Evolutionary conservation across 148 eudicot genomes (phyloP).

Genomic region (Rhododendron molle): DNA sequence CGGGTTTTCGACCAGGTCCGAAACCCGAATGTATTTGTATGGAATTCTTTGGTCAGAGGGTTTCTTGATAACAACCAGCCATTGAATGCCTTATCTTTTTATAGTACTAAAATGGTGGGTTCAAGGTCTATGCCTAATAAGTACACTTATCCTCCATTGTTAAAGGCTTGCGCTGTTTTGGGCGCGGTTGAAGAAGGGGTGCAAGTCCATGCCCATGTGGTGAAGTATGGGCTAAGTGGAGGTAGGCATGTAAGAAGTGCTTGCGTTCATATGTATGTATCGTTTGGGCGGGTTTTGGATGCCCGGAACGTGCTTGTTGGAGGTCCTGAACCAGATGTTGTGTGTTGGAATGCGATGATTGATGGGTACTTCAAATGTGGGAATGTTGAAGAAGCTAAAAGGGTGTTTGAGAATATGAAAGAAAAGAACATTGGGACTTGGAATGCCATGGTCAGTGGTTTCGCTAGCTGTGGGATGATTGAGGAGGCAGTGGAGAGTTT

Average conservation of each 20-base stretch:
- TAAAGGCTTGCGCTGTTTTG: slow-evolving; percentile 28
- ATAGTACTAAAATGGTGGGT: slow-evolving; percentile 14
- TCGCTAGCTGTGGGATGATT: slow-evolving; percentile 23
- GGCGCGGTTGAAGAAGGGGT: slow-evolving; percentile 21
- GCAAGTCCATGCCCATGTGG: slow-evolving; percentile 27
- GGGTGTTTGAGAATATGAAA: slow-evolving; percentile 23
- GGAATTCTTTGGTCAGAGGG: slow-evolving; percentile 29
- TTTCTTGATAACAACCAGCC: slow-evolving; percentile 23
- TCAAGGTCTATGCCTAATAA: slow-evolving; percentile 24
- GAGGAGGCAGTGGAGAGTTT: slow-evolving; percentile 26
- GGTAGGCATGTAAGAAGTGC: slow-evolving; percentile 26
- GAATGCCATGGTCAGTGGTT: slow-evolving; percentile 36
- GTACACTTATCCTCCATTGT: slow-evolving; percentile 32
- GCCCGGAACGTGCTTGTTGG: slow-evolving; percentile 22
- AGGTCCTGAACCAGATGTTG: slow-evolving; percentile 22
- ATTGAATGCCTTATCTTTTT: slow-evolving; percentile 11
- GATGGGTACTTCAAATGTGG: slow-evolving; percentile 36
- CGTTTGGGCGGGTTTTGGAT: slow-evolving; percentile 18
- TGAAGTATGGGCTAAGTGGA: slow-evolving; percentile 25
- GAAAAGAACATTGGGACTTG: slow-evolving; percentile 29
- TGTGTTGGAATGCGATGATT: slow-evolving; percentile 40
- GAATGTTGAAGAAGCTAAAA: slow-evolving; percentile 21
- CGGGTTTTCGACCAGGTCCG: slow-evolving; percentile 20
- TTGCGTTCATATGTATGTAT: slow-evolving; percentile 32
- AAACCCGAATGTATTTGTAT: slow-evolving; percentile 34